Evolutionary conservation across 2,329 filamentous ascomycete species (phyloP).

Genomic region (Colletotrichum plurivorum): DNA sequence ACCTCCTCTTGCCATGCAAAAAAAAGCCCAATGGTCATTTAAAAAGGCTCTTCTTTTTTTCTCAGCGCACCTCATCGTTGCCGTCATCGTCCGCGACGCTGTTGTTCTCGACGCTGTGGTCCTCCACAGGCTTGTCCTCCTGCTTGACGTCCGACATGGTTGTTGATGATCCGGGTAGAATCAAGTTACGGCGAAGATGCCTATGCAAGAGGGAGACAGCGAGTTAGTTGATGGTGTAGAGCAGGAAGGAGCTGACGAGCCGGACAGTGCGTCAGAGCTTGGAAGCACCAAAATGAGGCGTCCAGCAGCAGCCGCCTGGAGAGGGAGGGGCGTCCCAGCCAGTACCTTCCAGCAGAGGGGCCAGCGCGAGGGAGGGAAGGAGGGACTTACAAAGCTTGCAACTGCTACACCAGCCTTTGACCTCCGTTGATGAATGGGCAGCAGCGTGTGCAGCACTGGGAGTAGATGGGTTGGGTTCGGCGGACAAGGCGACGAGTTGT

Average conservation of each 20-base stretch:
- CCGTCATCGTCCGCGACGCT: conserved; percentile 53
- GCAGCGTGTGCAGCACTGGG: conserved; percentile 22
- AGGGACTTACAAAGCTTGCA: conserved; percentile 14
- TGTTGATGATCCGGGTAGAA: background rate
- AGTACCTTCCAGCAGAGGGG: background rate
- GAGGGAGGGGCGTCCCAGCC: conserved; percentile 19
- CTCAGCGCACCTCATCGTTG: conserved; percentile 61
- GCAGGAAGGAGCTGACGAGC: background rate
- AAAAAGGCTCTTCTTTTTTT: conserved; percentile 30
- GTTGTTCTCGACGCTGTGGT: conserved; percentile 49
- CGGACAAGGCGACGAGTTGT: conserved; percentile 15
- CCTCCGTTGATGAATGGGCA: conserved; percentile 21
- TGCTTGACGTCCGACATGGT: conserved; percentile 48
- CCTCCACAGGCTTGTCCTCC: conserved; percentile 47
- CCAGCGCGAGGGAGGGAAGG: background rate
- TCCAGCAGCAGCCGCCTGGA: conserved; percentile 14
- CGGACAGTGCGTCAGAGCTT: conserved; percentile 20
- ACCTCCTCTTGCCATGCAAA: conserved; percentile 42
- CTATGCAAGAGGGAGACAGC: background rate
- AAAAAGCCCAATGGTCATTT: conserved; percentile 21
- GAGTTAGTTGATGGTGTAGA: conserved; percentile 7
- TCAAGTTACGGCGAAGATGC: background rate
- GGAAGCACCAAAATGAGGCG: conserved; percentile 23
- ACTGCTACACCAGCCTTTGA: conserved; percentile 7
- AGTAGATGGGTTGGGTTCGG: conserved; percentile 4